Base-by-base conservation (phyloP, 2,329 filamentous ascomycete genomes). In the Knufia petricola region DNA sequence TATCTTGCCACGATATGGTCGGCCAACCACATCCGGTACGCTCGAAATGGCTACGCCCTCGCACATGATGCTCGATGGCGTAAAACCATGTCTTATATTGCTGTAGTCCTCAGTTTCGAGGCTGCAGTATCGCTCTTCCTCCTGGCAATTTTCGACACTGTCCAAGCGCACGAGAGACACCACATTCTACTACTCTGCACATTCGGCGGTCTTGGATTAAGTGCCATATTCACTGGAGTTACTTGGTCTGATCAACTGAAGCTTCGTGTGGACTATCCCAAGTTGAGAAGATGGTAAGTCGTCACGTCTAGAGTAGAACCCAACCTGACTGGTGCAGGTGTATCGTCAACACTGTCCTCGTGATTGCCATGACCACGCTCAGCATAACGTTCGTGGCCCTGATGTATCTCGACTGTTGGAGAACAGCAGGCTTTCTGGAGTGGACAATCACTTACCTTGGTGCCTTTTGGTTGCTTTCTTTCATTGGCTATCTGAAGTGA, bases 401-500 rank as follows among this genome's bases (percentile, higher is more conserved):
- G 13, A 24, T 50, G 13, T 46, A 36, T 19, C 21, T 12, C 3
- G 30, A 31, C 23, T 28, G 30, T 15, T 17, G 39, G 37, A 21
- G 26, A 20, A 46, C 43, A 8, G 41, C 48, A 13, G 43, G 48
- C 2, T 21, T 36, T 13, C 28, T 46, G 10, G 48, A 50, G 32
- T 50, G 48, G 48, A 17, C 46, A 7, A n/a, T 50, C 39, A 46
- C 42, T 21, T 50, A 46, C 28, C 17, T 50, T 15, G 48, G 48
- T 19, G 34, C 42, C 2, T 41, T 46, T 17, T 50, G 43, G 41
- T 32, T 50, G 9, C 8, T 50, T n/a, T 46, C 42, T 8, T 50
- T 50, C 26, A 21, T 50, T 30, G 48, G 48, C 30, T 50, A 50
- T 32, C 30, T 44, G 19, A 44, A 31, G 41, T 44, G 30, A 30